A percentile compares a stretch with the other conserved stretches of the same genome.
phyloP scores from a whole-genome alignment of 2,329 filamentous ascomycete species.

The Hypocreales sp. region DNA sequence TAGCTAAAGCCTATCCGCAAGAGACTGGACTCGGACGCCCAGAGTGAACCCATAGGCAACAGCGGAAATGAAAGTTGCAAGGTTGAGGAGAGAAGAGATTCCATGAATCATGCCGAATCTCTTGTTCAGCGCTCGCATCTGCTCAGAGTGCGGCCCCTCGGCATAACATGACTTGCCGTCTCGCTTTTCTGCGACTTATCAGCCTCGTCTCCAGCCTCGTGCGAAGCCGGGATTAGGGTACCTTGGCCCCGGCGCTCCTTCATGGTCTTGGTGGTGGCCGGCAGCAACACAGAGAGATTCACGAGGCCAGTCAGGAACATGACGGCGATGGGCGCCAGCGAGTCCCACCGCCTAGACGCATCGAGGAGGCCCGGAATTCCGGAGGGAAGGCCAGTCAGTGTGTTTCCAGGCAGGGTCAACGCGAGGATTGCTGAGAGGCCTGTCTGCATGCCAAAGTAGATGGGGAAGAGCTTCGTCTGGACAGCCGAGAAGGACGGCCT shows the following conservation, averaged over 20 bases:
- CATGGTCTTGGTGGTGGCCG: slow-evolving; percentile 62
- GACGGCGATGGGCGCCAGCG: slow-evolving; percentile 51
- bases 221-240: slow-evolving; percentile 15
- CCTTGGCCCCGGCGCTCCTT: slow-evolving; percentile 64
- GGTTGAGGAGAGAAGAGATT: slow-evolving; percentile 63
- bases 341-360: slow-evolving; percentile 43
- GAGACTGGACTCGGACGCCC: slow-evolving; percentile 40
- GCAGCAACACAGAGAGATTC: slow-evolving; percentile 60
- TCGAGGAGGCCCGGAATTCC: slow-evolving; percentile 42
- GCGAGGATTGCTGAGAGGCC: slow-evolving; percentile 56
- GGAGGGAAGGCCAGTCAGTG: slow-evolving; percentile 27
- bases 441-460: slow-evolving; percentile 80
- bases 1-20: too few species aligned
- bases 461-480: slow-evolving; percentile 68
- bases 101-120: slow-evolving; percentile 70
- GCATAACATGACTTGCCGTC: slow-evolving; percentile 85
- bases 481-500: slow-evolving; percentile 68
- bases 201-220: slow-evolving; percentile 2
- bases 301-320: slow-evolving; percentile 55
- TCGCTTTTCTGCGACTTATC: slow-evolving; percentile 45
- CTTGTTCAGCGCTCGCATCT: slow-evolving; percentile 71
- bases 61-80: slow-evolving; percentile 52
- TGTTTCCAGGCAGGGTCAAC: slow-evolving; percentile 62
- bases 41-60: slow-evolving; percentile 68
- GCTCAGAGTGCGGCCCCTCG: slow-evolving; percentile 59